Percentiles rank a stretch among this genome's conserved stretches.
Evolutionary conservation across 2,329 filamentous ascomycete species (phyloP).

Genomic region (Alternaria sp.): DNA sequence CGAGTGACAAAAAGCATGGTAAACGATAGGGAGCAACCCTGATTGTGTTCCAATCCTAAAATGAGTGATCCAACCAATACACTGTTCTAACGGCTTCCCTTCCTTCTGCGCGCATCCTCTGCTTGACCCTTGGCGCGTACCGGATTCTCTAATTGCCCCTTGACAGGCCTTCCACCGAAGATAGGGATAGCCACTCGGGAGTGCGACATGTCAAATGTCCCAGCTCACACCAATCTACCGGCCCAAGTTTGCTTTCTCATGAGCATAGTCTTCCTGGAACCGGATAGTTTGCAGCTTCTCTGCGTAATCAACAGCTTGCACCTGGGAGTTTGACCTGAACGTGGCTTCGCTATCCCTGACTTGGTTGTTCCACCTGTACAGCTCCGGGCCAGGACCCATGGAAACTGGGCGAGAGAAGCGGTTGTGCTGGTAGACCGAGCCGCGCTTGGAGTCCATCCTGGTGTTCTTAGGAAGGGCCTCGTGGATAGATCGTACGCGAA

Average conservation of each 20-base stretch:
- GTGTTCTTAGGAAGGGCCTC: constrained; percentile 52
- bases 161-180: neutral
- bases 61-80: neutral
- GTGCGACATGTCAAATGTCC: neutral
- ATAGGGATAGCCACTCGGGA: neutral
- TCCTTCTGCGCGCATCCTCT: neutral
- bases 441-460: constrained; percentile 36
- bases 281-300: constrained; percentile 2
- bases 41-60: neutral
- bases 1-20: neutral
- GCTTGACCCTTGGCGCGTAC: neutral
- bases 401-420: constrained; percentile 50
- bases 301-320: neutral
- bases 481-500: constrained; percentile 44
- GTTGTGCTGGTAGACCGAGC: constrained; percentile 54
- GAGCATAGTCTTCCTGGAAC: constrained; percentile 2
- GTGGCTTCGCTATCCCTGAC: constrained; percentile 6
- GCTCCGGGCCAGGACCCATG: constrained; percentile 3
- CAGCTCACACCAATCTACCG: neutral
- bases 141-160: neutral
- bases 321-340: neutral
- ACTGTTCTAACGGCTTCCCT: neutral
- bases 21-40: neutral
- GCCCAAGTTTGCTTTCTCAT: constrained; percentile 1
- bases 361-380: constrained; percentile 14